phyloP scores from a whole-genome alignment of 257 asterid genomes.

The Nicotiana undulata region DNA sequence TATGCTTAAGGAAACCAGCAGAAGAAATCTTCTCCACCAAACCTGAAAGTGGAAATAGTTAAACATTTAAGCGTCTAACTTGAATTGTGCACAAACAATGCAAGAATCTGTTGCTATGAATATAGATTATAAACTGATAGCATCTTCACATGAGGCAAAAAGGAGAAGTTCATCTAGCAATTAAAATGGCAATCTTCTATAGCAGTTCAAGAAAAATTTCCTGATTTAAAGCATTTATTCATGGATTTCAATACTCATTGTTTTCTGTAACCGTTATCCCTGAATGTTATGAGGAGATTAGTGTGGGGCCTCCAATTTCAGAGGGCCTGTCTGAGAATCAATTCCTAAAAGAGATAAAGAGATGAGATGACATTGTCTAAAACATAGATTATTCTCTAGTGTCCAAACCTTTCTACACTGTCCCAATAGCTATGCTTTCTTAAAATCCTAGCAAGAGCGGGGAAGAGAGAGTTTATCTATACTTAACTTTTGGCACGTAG shows the following conservation, averaged over 20 bases:
- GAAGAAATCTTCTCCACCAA: constrained; percentile 63
- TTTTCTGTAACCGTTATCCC: not conserved
- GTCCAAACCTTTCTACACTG: not conserved
- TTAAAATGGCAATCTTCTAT: not conserved
- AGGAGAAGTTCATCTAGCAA: not conserved
- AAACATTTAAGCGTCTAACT: not conserved
- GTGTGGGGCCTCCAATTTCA: not conserved
- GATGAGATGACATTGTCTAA: not conserved
- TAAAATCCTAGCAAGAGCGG: not conserved
- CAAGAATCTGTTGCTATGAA: not conserved
- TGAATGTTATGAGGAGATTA: not conserved
- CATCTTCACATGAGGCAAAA: not conserved
- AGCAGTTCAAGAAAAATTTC: not conserved
- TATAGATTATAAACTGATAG: not conserved
- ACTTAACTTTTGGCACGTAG: not conserved
- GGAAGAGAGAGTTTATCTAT: not conserved
- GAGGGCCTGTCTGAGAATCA: not conserved
- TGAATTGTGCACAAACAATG: not conserved
- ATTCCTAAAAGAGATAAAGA: no score
- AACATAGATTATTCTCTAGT: not conserved
- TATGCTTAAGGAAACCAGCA: constrained; percentile 38
- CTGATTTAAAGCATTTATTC: not conserved
- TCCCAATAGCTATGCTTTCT: not conserved
- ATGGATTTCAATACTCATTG: not conserved
- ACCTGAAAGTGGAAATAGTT: constrained; percentile 30